A percentile compares a stretch with the other conserved stretches of the same genome.
Evolutionary conservation across 345 rosid species (phyloP).

Genomic region (Eucalyptus sp.): DNA sequence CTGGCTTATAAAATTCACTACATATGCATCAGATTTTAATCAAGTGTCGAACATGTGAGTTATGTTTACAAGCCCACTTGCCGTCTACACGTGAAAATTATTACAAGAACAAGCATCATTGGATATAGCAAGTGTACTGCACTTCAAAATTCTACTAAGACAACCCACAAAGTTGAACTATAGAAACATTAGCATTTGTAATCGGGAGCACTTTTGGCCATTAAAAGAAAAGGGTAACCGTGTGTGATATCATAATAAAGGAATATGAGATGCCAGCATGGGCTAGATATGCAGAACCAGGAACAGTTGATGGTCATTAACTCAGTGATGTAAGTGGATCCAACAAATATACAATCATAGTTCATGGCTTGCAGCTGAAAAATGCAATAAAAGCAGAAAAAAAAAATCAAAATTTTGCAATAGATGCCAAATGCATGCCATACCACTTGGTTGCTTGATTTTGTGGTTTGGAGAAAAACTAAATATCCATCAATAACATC

Average conservation of each 20-base stretch:
- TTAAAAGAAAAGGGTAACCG: not conserved
- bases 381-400: not conserved
- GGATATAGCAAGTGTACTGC: not conserved
- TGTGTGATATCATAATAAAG: not conserved
- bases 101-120: not conserved
- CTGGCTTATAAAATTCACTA: not conserved
- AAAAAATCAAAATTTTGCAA: not conserved
- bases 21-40: not conserved
- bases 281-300: not conserved
- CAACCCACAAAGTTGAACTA: not conserved
- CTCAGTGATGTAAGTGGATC: not conserved
- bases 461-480: not conserved
- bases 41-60: not conserved
- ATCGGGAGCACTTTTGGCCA: not conserved
- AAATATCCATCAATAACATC: not conserved
- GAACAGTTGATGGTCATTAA: not conserved
- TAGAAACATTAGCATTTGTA: not conserved
- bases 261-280: not conserved
- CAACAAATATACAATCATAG: not conserved
- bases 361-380: not conserved
- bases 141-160: not conserved
- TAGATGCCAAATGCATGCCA: not conserved
- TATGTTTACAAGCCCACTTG: not conserved
- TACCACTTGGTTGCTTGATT: not conserved
- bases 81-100: not conserved